Percentiles rank a stretch among this genome's conserved stretches.
Evolutionary conservation across 768 basidiomycete genomes (phyloP).

Genomic region (Hygrophoropsis aurantiaca): DNA sequence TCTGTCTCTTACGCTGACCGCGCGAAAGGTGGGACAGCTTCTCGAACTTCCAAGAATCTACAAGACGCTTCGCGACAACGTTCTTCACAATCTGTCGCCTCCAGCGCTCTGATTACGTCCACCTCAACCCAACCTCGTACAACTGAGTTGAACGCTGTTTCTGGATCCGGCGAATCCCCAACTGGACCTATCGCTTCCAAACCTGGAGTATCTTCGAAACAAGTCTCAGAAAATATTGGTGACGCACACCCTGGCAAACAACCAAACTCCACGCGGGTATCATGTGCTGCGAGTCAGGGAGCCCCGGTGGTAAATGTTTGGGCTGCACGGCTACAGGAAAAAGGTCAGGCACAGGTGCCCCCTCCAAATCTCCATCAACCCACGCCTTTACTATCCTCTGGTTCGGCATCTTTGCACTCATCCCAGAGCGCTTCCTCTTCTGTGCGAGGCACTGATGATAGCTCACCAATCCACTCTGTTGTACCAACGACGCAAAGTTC

Average conservation of each 20-base stretch:
- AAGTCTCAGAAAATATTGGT: background rate
- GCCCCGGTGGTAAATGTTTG: constrained; percentile 38
- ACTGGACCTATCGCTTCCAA: background rate
- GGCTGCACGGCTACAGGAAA: constrained; percentile 38
- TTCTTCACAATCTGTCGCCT: background rate
- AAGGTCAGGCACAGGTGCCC: constrained; percentile 14
- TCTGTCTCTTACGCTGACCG: constrained; percentile 59
- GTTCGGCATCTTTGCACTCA: constrained; percentile 2
- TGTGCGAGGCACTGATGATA: background rate
- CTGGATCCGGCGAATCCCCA: background rate
- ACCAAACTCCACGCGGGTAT: constrained; percentile 1
- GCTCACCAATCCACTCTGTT: background rate
- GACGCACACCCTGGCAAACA: constrained; percentile 4
- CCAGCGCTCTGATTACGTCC: background rate
- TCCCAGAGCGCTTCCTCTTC: background rate
- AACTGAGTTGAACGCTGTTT: background rate
- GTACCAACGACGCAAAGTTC: background rate
- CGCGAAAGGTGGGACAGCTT: constrained; percentile 48
- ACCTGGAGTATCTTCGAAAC: background rate
- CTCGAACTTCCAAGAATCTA: constrained; percentile 16
- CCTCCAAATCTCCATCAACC: constrained; percentile 6
- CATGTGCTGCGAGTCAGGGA: constrained; percentile 12
- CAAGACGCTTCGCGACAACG: constrained; percentile 3
- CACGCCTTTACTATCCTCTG: background rate
- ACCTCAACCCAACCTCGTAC: constrained; percentile 10